These are phyloP conservation scores for Phytopythium litorale DNA, from an alignment of 352 stramenopile genomes.

Conservation along the genomic window DNA sequence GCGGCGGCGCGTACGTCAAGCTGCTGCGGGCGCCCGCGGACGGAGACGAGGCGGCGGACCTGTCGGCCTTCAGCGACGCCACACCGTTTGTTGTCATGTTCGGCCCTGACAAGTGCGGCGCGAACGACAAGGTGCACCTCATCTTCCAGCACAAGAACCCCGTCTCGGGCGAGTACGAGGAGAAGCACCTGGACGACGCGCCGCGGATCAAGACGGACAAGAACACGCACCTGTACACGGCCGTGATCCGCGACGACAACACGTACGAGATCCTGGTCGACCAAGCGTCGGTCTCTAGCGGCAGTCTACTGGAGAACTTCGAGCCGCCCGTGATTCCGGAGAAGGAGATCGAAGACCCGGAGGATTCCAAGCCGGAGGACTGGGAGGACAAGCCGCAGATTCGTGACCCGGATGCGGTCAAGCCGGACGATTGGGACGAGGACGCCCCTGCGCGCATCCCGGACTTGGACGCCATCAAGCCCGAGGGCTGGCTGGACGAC, in stretches of 20 bases:
- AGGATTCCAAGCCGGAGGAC: constrained; percentile 90
- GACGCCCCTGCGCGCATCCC: constrained; percentile 81
- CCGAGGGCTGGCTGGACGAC: constrained; percentile 88
- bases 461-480: constrained; percentile 86
- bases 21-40: constrained; percentile 69
- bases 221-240: constrained; percentile 90
- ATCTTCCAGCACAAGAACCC: constrained; percentile 95
- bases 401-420: constrained; percentile 78
- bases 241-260: constrained; percentile 88
- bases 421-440: constrained; percentile 94
- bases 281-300: constrained; percentile 73
- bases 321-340: constrained; percentile 79
- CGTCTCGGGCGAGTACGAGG: constrained; percentile 87
- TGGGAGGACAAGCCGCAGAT: constrained; percentile 92
- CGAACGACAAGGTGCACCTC: constrained; percentile 93
- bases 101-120: constrained; percentile 92
- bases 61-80: constrained; percentile 70
- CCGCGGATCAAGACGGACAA: constrained; percentile 82
- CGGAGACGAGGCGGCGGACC: constrained; percentile 23
- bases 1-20: constrained; percentile 94
- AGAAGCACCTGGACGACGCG: constrained; percentile 90
- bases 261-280: constrained; percentile 93
- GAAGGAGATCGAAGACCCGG: constrained; percentile 91
- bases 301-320: constrained; percentile 84
- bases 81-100: constrained; percentile 96